These are phyloP conservation scores for Teratosphaeria destructans DNA, from an alignment of 2,329 filamentous ascomycete species.

Conservation along the genomic window DNA sequence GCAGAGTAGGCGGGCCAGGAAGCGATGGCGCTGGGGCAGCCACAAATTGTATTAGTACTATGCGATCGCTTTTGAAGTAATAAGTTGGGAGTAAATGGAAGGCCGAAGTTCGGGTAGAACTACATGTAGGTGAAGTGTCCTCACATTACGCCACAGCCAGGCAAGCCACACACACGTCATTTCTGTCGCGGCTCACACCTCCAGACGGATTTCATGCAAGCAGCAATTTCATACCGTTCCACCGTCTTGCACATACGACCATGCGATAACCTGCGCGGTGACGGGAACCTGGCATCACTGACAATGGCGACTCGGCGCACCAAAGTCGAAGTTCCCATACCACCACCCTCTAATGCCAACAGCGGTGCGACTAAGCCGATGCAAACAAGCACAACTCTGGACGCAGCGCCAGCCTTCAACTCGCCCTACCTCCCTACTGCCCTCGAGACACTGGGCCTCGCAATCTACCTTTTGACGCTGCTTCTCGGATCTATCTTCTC, in stretches of 20 bases:
- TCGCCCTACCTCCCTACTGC: conserved; percentile 59
- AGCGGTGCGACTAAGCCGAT: neutral
- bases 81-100: neutral
- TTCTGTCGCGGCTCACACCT: neutral
- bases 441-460: conserved; percentile 54
- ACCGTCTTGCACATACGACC: neutral
- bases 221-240: neutral
- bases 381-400: neutral
- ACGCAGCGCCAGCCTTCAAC: conserved; percentile 8
- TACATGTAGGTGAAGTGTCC: neutral
- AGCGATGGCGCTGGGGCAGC: neutral
- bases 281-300: neutral
- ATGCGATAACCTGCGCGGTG: neutral
- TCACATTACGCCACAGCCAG: neutral
- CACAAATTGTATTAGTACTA: neutral
- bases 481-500: conserved; percentile 74
- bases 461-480: conserved; percentile 67
- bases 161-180: neutral
- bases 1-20: neutral
- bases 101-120: neutral
- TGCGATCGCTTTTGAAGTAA: neutral
- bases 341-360: conserved; percentile 7
- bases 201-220: neutral
- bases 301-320: conserved; percentile 10
- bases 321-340: conserved; percentile 14